Evolutionary conservation across 352 stramenopile species (phyloP).

Genomic region (Pythium rhizo-oryzae): DNA sequence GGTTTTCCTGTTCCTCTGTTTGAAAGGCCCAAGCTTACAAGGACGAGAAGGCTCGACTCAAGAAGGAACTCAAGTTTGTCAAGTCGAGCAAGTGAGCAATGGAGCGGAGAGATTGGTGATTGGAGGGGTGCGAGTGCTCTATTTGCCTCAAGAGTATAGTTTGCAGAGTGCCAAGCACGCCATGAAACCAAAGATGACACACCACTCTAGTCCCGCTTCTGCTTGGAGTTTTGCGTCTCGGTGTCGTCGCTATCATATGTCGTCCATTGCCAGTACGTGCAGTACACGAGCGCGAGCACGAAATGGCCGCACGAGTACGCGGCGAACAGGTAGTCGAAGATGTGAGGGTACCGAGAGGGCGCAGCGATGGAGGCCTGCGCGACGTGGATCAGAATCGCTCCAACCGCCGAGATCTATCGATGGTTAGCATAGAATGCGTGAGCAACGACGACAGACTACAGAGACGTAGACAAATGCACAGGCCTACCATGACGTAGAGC

Average conservation of each 20-base stretch:
- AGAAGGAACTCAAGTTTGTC: conserved; percentile 85
- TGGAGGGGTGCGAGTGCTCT: background rate
- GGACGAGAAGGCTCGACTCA: conserved; percentile 82
- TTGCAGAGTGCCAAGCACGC: background rate
- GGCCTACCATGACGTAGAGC: conserved; percentile 56
- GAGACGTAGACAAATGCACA: background rate
- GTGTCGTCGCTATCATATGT: too few species aligned
- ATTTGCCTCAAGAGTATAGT: background rate
- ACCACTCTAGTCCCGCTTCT: background rate
- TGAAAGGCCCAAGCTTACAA: conserved; percentile 81
- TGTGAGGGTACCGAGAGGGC: conserved; percentile 69
- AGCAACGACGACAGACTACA: background rate
- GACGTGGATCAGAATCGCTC: conserved; percentile 56
- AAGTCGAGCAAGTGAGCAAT: conserved; percentile 35
- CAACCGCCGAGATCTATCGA: conserved; percentile 57
- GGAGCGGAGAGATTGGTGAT: background rate
- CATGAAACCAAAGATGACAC: background rate
- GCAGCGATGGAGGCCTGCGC: conserved; percentile 49
- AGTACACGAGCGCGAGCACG: conserved; percentile 66
- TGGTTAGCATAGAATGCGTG: background rate
- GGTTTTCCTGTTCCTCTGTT: conserved; percentile 2
- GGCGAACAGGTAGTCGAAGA: conserved; percentile 87
- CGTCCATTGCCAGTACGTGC: conserved; percentile 88
- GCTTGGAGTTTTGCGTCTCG: too few species aligned
- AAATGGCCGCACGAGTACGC: conserved; percentile 83